Evolutionary conservation across 129 eudicot genomes (phyloP), one percentile per base, ranked within the genome.

Genomic region (Erigeron canadensis): DNA sequence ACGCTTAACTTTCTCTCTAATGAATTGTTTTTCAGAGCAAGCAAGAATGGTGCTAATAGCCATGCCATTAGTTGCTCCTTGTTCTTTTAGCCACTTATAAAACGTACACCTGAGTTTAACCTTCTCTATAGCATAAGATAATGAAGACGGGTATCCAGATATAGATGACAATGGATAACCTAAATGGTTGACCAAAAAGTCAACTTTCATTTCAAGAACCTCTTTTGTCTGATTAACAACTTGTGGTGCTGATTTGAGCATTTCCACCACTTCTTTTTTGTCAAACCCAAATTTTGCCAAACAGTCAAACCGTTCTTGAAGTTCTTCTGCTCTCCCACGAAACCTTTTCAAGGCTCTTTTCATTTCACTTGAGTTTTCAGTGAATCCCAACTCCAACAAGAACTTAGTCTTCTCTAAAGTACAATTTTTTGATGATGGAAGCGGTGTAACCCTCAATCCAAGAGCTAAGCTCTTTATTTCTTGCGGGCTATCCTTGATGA

Each of bases 281-380:
- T 72, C 79, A 59, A 94, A 84, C 47, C 98, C 97, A 4, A 65
- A 66, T 4, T 82, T 73, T 15, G 89, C 91, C 41, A 89, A 73
- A 82, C 88, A 94, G 57, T 89, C 82, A 45, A 89, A 94, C 67
- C 98, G 81, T 70, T 94, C 98, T 65, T 84, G 96, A 67, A 94
- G 93, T 48, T 89, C 88, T 38, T 34, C 70, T 22, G 89, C 93
- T 70, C 74, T 81, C 63, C 98, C 98, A 41, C 90, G 85, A 61
- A 90, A 87, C 10, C 67, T 62, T 73, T 76, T 94, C 4, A 87
- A 70, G 37, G 95, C 96, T 74, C 76, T 66, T 23, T 69, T 68
- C 86, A 90, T 84, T 65, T 89, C 98, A 10, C 10, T 46, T 6
- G 98, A 85, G 46, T 87, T 76, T 77, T 89, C 89, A 7, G 37